Conservation (phyloP, 1,284 basidiomycete species). For the Lentinus polychrous region DNA sequence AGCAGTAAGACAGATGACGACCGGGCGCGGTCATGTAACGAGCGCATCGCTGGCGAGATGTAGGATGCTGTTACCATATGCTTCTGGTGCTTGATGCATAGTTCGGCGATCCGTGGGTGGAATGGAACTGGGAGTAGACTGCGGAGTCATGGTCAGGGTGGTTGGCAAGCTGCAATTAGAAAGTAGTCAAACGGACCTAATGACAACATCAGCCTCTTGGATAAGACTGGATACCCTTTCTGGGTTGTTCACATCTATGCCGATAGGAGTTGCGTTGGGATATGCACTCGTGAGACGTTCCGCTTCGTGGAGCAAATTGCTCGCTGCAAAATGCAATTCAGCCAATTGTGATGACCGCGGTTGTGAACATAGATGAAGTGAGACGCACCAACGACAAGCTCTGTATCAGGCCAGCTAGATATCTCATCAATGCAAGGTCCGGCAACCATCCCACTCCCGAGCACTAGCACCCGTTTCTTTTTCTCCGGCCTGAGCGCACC, state of each 20-base stretch:
- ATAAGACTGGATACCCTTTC: constrained; percentile 49
- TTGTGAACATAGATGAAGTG: constrained; percentile 2
- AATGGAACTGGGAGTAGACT: constrained; percentile 79
- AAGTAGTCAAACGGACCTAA: constrained; percentile 42
- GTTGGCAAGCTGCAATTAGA: neutral
- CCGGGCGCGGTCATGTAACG: constrained; percentile 56
- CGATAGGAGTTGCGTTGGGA: constrained; percentile 49
- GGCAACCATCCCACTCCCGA: constrained; percentile 91
- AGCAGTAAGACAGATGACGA: constrained; percentile 66
- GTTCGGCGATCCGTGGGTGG: constrained; percentile 70
- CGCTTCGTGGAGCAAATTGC: constrained; percentile 64
- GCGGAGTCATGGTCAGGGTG: neutral
- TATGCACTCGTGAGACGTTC: constrained; percentile 46
- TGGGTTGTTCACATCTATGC: constrained; percentile 59
- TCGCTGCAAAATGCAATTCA: constrained; percentile 41
- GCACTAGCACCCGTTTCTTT: constrained; percentile 67
- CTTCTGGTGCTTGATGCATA: constrained; percentile 69
- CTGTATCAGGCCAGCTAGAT: constrained; percentile 47
- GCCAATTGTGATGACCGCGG: neutral
- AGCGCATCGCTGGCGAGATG: constrained; percentile 76
- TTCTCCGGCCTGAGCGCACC: neutral
- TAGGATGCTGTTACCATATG: constrained; percentile 94
- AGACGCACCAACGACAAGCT: constrained; percentile 70
- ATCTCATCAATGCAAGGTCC: constrained; percentile 78
- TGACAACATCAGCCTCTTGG: constrained; percentile 51